A percentile compares a stretch with the other conserved stretches of the same genome.
Conservation (phyloP, 257 asterid species). For the Nicotiana tabacum region DNA sequence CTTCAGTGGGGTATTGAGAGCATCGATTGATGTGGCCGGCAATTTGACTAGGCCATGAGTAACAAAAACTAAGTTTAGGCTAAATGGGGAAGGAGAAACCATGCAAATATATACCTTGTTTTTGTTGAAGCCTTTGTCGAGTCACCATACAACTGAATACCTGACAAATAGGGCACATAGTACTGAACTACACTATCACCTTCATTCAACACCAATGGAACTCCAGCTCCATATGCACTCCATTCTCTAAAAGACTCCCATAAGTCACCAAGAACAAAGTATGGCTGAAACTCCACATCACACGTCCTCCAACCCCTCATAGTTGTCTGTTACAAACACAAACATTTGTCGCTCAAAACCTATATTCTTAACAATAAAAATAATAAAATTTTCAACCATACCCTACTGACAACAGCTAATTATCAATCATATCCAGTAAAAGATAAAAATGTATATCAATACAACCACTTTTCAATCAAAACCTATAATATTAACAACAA, state of each 20-base stretch:
- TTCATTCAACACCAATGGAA: constrained; percentile 74
- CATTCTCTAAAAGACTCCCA: constrained; percentile 94
- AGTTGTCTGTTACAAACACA: constrained; percentile 45
- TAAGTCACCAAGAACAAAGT: constrained; percentile 73
- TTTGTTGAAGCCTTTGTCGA: constrained; percentile 51
- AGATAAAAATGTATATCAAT: not conserved
- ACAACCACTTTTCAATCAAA: not conserved
- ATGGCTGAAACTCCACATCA: constrained; percentile 56
- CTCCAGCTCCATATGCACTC: constrained; percentile 98
- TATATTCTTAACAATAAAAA: not conserved
- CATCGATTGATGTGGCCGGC: not conserved
- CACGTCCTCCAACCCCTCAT: constrained; percentile 66
- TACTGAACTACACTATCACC: constrained; percentile 68
- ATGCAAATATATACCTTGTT: constrained; percentile 43
- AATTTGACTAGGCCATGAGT: not conserved
- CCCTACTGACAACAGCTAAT: not conserved
- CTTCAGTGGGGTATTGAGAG: not conserved
- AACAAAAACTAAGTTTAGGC: not conserved
- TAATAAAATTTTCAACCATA: not conserved
- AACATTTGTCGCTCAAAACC: not conserved
- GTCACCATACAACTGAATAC: constrained; percentile 75
- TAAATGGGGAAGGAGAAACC: not conserved
- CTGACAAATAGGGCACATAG: constrained; percentile 87
- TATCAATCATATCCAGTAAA: not conserved
- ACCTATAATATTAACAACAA: not conserved